phyloP scores from a whole-genome alignment of 768 basidiomycete species.

The Kwoniella newhampshirensis region DNA sequence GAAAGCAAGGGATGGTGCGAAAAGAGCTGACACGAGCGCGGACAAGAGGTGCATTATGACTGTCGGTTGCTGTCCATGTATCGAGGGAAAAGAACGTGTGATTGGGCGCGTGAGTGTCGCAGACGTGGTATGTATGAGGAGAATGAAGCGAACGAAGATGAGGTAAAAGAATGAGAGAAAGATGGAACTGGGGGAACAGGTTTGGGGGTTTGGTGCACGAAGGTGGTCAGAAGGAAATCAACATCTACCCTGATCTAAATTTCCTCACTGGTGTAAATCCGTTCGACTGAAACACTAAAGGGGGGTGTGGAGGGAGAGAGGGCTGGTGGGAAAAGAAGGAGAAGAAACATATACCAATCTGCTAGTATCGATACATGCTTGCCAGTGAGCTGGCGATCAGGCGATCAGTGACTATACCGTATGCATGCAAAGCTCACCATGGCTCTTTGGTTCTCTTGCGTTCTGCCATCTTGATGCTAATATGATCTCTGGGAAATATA shows the following conservation, averaged over 20 bases:
- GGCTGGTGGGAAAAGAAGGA: background rate
- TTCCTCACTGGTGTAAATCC: too few relatives aligned
- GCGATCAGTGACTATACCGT: too few relatives aligned
- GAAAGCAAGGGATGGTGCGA: constrained; percentile 2
- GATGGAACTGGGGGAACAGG: background rate
- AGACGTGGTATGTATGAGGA: too few relatives aligned
- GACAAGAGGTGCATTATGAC: constrained; percentile 14
- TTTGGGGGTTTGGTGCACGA: background rate
- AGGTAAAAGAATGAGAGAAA: background rate
- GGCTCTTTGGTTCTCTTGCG: too few relatives aligned
- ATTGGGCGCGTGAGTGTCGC: too few relatives aligned
- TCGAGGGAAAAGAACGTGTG: too few relatives aligned
- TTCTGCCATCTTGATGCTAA: too few relatives aligned
- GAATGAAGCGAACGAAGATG: background rate
- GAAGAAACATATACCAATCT: background rate
- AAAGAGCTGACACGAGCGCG: constrained; percentile 4
- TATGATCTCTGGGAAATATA: too few relatives aligned
- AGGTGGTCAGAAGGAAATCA: background rate
- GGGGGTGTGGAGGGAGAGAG: background rate
- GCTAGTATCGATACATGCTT: too few relatives aligned
- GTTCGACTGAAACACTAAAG: background rate
- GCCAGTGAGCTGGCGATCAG: too few relatives aligned
- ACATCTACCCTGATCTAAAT: background rate
- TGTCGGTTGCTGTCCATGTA: background rate
- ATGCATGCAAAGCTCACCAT: too few relatives aligned